Evolutionary conservation across 2,329 filamentous ascomycete genomes (phyloP).

Genomic region (Fusarium secorum): DNA sequence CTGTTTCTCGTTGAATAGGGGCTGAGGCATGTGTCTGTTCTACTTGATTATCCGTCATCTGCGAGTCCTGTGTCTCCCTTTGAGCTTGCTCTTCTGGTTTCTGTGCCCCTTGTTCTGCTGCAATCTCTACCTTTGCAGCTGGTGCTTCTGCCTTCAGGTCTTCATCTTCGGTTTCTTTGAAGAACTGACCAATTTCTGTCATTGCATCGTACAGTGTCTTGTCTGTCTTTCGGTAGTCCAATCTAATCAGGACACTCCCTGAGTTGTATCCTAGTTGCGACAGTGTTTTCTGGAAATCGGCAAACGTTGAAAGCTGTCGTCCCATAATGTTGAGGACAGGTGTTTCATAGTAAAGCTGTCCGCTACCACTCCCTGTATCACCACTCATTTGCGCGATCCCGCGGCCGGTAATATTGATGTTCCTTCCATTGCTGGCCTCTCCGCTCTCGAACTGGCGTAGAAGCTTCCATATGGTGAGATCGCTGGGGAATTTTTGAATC

Average conservation of each 20-base stretch:
- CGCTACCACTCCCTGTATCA: slow-evolving; percentile 65
- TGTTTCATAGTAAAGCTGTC: slow-evolving; percentile 86
- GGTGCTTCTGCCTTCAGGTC: slow-evolving; percentile 13
- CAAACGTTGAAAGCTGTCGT: slow-evolving; percentile 77
- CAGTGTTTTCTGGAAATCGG: slow-evolving; percentile 87
- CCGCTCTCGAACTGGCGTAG: slow-evolving; percentile 89
- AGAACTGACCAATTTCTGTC: slow-evolving; percentile 79
- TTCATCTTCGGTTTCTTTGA: slow-evolving; percentile 60
- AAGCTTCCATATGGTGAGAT: slow-evolving; percentile 87
- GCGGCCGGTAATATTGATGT: slow-evolving; percentile 83
- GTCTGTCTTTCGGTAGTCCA: slow-evolving; percentile 79
- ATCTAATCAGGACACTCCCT: slow-evolving; percentile 79
- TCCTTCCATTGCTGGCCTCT: slow-evolving; percentile 65
- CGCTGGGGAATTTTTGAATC: slow-evolving; percentile 86
- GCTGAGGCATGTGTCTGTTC: neutral
- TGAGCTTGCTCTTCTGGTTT: slow-evolving; percentile 9
- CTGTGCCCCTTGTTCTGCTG: slow-evolving; percentile 11
- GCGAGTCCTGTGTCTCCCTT: slow-evolving; percentile 27
- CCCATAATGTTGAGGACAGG: slow-evolving; percentile 87
- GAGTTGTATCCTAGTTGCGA: slow-evolving; percentile 86
- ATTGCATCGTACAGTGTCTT: slow-evolving; percentile 86
- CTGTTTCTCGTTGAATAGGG: slow-evolving; percentile 8
- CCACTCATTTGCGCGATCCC: slow-evolving; percentile 71
- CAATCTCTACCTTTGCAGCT: slow-evolving; percentile 4
- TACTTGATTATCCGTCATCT: slow-evolving; percentile 35